Evolutionary conservation across 208 protist species (phyloP).

Genomic region (Leishmania braziliensis): DNA sequence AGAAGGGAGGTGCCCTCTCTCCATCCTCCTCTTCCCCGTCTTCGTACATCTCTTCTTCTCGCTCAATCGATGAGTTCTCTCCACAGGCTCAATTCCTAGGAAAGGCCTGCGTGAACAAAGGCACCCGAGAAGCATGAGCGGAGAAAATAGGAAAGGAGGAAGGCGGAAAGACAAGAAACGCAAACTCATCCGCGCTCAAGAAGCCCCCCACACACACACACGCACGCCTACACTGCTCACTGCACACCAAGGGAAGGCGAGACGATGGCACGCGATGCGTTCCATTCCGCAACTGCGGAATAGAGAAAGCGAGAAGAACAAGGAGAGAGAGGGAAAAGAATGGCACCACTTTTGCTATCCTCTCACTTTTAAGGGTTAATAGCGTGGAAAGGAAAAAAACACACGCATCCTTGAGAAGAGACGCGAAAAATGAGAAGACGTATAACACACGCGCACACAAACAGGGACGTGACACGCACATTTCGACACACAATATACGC

Average conservation of each 20-base stretch:
- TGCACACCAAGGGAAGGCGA: background rate
- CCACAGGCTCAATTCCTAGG: background rate
- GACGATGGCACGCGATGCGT: background rate
- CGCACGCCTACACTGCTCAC: background rate
- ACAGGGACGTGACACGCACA: background rate
- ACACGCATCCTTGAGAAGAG: background rate
- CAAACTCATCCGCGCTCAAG: background rate
- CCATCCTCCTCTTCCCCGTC: background rate
- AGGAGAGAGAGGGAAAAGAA: background rate
- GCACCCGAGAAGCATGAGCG: background rate
- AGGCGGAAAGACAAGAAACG: background rate
- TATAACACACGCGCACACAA: background rate
- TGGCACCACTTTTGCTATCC: background rate
- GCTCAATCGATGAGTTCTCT: background rate
- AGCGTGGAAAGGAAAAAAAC: conserved; percentile 1
- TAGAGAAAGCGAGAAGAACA: background rate
- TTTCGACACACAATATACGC: background rate
- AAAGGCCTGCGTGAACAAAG: background rate
- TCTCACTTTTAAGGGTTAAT: background rate
- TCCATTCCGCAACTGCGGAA: background rate
- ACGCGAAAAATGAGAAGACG: conserved; percentile 1
- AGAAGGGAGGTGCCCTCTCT: background rate
- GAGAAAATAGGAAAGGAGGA: background rate
- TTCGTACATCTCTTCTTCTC: background rate
- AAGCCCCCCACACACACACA: conserved; percentile 2